Base-by-base conservation (phyloP, 768 basidiomycete genomes). In the Mycena maculata region DNA sequence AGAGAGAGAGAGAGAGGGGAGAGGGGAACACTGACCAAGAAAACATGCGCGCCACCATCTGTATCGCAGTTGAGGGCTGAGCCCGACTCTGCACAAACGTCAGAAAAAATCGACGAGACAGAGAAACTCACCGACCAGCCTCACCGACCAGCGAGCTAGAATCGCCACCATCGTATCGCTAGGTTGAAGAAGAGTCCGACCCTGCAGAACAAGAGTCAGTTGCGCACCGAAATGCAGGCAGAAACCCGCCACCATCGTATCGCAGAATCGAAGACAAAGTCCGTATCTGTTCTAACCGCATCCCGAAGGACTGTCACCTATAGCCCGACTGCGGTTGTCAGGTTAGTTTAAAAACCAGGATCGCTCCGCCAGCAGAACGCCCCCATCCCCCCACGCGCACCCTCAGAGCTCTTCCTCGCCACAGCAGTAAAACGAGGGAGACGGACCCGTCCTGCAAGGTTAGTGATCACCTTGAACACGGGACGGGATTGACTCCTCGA, bases 231-330 rank as follows among this genome's bases (percentile, higher is more conserved):
- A 36, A 36, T 31, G 28, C 49, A 50, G 28, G 7, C 10, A n/a
- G 33, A 5, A 9, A 13, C 25, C n/a, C 36, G 13, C 36, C 22
- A 18, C 27, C 30, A 28, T 47, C 45, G 45, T 11, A 47, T 28
- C 33, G 33, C 33, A 13, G 13, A 13, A 36, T 36, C 33, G 13
- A 36, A 13, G 33, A 13, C 33, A 36, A n/a, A n/a, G n/a, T 36
- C 33, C 13, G 33, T 36, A 6, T 7, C 6, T 41, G 10, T 48
- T 25, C 33, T 33, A 25, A 53, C 52, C 52, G 52, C 52, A 53
- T 53, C 52, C 52, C 52, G 52, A 53, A 38, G 52, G 52, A 53
- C 52, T 33, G 52, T 53, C 52, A 53, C 28, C 52, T 53, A 33
- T 23, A 53, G 20, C 52, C 31, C 52, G 22, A 53, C 52, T 53